Percentiles rank a stretch among this genome's conserved stretches.
These are phyloP conservation scores for Coemansia sp. DNA, from an alignment of 192 early-diverging fungal species.

Conservation along the genomic window DNA sequence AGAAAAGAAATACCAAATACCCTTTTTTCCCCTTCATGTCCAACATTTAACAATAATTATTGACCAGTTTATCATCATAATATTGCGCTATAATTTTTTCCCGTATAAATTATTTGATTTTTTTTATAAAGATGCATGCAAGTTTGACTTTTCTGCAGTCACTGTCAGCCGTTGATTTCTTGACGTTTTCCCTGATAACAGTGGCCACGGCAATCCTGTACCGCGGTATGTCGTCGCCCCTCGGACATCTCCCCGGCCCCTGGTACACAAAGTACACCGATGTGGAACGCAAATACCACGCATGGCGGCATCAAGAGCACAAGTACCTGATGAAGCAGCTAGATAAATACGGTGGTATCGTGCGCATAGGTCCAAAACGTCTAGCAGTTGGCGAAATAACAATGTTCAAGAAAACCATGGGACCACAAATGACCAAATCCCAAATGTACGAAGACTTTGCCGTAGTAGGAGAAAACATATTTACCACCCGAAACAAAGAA, in stretches of 20 bases:
- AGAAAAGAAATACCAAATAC: too few species aligned
- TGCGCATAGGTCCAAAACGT: constrained; percentile 15
- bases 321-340: constrained; percentile 15
- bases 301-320: constrained; percentile 28
- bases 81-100: neutral
- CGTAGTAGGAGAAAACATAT: constrained; percentile 21
- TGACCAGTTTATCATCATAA: too few species aligned
- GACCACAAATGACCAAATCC: constrained; percentile 22
- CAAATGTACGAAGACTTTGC: constrained; percentile 35
- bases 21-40: too few species aligned
- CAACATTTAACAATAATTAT: too few species aligned
- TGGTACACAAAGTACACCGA: constrained; percentile 32
- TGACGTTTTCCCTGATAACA: neutral
- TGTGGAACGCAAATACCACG: constrained; percentile 23
- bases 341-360: constrained; percentile 26
- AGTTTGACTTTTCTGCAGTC: too few species aligned
- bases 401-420: constrained; percentile 24
- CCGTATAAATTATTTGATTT: too few species aligned
- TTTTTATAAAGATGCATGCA: too few species aligned
- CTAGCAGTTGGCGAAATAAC: constrained; percentile 25
- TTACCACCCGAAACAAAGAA: constrained; percentile 28
- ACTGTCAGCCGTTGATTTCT: too few species aligned
- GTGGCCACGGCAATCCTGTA: neutral
- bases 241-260: constrained; percentile 26
- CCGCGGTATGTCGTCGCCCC: neutral